Percentiles rank a stretch among this genome's conserved stretches.
phyloP scores from a whole-genome alignment of 371 early-diverging fungal species.

The Entomophthora muscae region DNA sequence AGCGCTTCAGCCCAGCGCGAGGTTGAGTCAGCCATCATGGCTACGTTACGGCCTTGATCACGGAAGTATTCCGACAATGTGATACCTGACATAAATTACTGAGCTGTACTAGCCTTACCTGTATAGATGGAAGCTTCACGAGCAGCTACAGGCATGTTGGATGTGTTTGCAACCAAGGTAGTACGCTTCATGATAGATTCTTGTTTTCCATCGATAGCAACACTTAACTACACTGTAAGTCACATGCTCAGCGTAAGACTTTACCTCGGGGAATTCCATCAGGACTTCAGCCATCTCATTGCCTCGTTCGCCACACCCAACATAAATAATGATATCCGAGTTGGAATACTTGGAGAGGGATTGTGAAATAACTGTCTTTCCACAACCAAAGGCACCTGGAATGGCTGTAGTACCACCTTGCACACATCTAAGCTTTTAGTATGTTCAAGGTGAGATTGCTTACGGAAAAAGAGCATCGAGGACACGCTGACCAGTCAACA shows the following conservation, averaged over 20 bases:
- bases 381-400: conserved; percentile 99
- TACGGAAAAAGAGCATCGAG: conserved; percentile 98
- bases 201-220: conserved; percentile 78
- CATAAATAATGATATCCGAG: conserved; percentile 99
- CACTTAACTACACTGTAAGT: conserved; percentile 36
- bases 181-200: conserved; percentile 99
- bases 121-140: conserved; percentile 99
- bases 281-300: conserved; percentile 99
- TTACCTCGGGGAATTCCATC: conserved; percentile 97
- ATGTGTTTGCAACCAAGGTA: conserved; percentile 99
- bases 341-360: conserved; percentile 99
- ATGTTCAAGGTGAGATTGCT: conserved; percentile 9
- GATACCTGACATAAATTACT: conserved; percentile 27
- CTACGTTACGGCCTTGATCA: conserved; percentile 99
- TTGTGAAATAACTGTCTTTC: conserved; percentile 99
- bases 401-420: conserved; percentile 99
- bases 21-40: conserved; percentile 99
- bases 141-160: conserved; percentile 99
- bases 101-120: conserved; percentile 26
- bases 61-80: conserved; percentile 99
- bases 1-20: conserved; percentile 99
- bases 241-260: background rate
- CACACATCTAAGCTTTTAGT: conserved; percentile 52
- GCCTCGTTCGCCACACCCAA: conserved; percentile 99
- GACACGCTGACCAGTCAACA: conserved; percentile 99